Conservation (phyloP, 2,329 filamentous ascomycete genomes). For the Neospermospora avenae region DNA sequence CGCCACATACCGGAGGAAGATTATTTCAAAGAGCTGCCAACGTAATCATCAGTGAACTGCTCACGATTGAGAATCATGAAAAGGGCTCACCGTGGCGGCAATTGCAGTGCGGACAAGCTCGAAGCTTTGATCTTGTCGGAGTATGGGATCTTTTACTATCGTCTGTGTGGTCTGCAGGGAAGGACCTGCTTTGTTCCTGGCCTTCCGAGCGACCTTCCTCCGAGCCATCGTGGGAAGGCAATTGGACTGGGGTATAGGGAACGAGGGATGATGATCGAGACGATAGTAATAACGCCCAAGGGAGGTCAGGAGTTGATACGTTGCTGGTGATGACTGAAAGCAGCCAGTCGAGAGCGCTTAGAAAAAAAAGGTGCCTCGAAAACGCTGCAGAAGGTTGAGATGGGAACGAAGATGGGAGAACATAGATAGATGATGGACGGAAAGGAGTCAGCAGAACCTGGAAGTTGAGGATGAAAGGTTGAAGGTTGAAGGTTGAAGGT, state of each 20-base stretch:
- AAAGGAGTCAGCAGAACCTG: too few relatives aligned
- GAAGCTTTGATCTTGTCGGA: background rate
- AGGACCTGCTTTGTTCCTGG: background rate
- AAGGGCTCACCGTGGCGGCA: background rate
- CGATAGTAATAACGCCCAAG: background rate
- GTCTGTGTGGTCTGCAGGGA: background rate
- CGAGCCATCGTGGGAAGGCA: background rate
- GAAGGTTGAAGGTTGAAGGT: too few relatives aligned
- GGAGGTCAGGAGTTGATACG: too few relatives aligned
- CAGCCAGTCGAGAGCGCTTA: too few relatives aligned
- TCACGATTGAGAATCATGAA: background rate
- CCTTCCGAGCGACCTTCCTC: background rate
- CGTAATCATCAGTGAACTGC: background rate
- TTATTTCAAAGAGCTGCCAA: background rate
- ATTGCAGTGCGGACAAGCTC: background rate
- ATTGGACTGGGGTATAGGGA: too few relatives aligned
- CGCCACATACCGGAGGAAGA: background rate
- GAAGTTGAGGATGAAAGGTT: background rate
- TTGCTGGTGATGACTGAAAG: too few relatives aligned
- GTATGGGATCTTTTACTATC: background rate
- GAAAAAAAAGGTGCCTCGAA: background rate
- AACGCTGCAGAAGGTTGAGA: background rate
- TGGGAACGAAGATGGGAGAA: background rate
- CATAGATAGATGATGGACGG: too few relatives aligned
- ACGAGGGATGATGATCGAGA: background rate